These are phyloP conservation scores for Acacia acuminata DNA, from an alignment of 306 rosid genomes.

Conservation along the genomic window DNA sequence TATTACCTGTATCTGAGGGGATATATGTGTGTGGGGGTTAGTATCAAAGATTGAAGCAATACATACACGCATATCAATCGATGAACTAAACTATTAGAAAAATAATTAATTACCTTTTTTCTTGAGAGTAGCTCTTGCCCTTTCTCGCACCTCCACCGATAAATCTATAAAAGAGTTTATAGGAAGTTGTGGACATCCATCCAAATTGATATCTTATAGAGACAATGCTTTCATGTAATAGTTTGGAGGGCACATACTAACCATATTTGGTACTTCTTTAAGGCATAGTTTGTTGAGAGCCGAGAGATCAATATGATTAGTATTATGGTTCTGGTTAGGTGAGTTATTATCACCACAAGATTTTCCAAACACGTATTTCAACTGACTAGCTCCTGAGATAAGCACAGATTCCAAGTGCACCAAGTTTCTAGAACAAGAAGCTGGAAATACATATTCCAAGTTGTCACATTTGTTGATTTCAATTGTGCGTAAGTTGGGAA, in stretches of 20 bases:
- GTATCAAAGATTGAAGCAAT: no score
- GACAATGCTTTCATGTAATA: neutral
- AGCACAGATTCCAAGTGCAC: neutral
- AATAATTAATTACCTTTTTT: no score
- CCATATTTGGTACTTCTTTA: neutral
- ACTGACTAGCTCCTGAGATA: neutral
- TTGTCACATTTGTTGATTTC: neutral
- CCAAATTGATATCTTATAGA: neutral
- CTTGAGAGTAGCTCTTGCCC: no score
- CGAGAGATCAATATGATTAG: neutral
- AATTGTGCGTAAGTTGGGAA: neutral
- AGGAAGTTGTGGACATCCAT: neutral
- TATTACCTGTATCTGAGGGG: neutral
- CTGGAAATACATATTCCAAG: slow-evolving; percentile 10
- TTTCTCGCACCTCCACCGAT: neutral
- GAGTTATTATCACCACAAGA: neutral
- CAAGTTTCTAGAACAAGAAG: slow-evolving; percentile 8
- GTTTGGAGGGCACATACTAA: neutral
- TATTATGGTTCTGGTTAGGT: neutral
- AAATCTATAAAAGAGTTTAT: neutral
- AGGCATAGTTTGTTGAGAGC: neutral
- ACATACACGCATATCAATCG: neutral
- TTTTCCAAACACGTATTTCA: slow-evolving; percentile 20
- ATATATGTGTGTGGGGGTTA: no score
- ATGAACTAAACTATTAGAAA: no score